Conservation (phyloP, 305 asterid genomes). For the Solanum hybrid region DNA sequence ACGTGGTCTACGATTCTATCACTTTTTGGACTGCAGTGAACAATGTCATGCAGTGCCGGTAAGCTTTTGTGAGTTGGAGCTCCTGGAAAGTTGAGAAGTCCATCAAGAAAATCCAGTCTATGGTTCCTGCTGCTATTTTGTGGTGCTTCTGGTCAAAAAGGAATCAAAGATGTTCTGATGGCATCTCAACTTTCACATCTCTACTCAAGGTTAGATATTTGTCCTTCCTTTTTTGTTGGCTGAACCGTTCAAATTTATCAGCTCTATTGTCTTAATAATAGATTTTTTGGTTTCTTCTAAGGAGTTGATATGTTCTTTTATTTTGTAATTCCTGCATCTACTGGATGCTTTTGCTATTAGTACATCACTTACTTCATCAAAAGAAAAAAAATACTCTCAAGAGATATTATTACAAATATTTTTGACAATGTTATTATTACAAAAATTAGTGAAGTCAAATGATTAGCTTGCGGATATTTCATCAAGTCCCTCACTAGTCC, state of each 20-base stretch:
- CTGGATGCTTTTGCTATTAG: background rate
- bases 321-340: background rate
- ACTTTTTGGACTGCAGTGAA: background rate
- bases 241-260: background rate
- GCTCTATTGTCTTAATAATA: background rate
- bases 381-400: background rate
- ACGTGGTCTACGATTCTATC: background rate
- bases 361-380: background rate
- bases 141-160: background rate
- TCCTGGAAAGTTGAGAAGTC: background rate
- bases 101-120: background rate
- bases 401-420: background rate
- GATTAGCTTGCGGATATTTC: background rate
- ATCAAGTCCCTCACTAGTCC: background rate
- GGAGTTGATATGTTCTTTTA: background rate
- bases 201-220: background rate
- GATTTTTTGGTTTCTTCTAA: background rate
- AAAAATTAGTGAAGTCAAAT: background rate
- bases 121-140: background rate
- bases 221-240: background rate
- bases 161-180: background rate
- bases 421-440: background rate
- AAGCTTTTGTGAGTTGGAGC: background rate
- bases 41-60: background rate
- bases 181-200: background rate